Percentiles rank a stretch among this genome's conserved stretches.
These are phyloP conservation scores for Viola pubescens DNA, from an alignment of 441 rosid species.

Conservation along the genomic window DNA sequence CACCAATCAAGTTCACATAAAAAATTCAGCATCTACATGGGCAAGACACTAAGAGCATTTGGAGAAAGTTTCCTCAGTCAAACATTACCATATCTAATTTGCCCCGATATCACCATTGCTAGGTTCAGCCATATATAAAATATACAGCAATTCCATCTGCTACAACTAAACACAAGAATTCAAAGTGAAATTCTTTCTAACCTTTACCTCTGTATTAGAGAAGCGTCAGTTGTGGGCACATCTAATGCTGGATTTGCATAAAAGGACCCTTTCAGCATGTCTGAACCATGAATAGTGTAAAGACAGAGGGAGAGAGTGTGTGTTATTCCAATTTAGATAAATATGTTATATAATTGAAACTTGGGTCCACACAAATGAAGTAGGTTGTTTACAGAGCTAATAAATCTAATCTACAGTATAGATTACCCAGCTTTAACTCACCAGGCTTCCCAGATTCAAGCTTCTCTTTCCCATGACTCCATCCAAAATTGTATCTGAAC, in stretches of 20 bases:
- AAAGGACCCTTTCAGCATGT: conserved; percentile 76
- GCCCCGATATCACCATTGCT: neutral
- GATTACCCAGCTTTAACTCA: conserved; percentile 17
- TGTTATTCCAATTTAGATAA: conserved; percentile 1
- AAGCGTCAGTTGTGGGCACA: conserved; percentile 55
- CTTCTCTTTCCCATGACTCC: conserved; percentile 96
- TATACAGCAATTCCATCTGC: conserved; percentile 5
- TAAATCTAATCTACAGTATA: conserved; percentile 9
- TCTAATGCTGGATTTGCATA: conserved; percentile 80
- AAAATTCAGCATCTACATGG: neutral
- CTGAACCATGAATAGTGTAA: conserved; percentile 29
- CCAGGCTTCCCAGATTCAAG: conserved; percentile 95
- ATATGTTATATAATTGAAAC: neutral
- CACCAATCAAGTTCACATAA: neutral
- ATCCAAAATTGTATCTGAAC: conserved; percentile 83
- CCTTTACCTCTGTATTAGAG: conserved; percentile 48
- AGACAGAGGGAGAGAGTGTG: conserved; percentile 6
- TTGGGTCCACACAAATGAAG: neutral
- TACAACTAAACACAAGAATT: conserved; percentile 6
- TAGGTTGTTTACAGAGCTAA: neutral
- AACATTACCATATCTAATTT: neutral
- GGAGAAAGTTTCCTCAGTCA: neutral
- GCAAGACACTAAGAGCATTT: neutral
- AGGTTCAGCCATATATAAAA: neutral
- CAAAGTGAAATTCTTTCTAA: conserved; percentile 7